These are phyloP conservation scores for Biancaea sappan DNA, from an alignment of 306 rosid species.

Conservation along the genomic window DNA sequence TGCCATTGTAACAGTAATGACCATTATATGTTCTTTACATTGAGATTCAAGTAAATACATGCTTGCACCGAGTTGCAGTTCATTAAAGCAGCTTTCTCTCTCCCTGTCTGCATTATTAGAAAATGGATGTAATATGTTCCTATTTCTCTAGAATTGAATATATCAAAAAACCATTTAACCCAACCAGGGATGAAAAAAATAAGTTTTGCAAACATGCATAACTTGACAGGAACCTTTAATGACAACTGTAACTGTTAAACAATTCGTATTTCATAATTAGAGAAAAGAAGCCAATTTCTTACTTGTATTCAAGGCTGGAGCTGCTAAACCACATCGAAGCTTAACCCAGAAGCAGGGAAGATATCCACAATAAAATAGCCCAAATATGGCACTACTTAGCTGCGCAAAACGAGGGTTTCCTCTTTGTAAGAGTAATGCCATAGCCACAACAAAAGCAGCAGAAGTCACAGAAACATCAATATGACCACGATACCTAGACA, in stretches of 20 bases:
- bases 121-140: neutral
- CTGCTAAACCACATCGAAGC: conserved; percentile 97
- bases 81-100: neutral
- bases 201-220: neutral
- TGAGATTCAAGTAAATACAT: neutral
- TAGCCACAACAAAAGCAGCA: conserved; percentile 90
- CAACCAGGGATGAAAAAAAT: neutral
- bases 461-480: conserved; percentile 90
- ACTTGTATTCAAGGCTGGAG: conserved; percentile 88
- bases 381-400: conserved; percentile 92
- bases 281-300: conserved; percentile 37
- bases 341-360: conserved; percentile 99
- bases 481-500: conserved; percentile 81
- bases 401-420: conserved; percentile 94
- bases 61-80: neutral
- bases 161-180: neutral
- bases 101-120: neutral
- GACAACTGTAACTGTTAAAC: neutral
- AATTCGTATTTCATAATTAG: neutral
- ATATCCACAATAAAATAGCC: conserved; percentile 92
- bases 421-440: conserved; percentile 79
- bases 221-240: neutral
- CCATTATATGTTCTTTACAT: neutral
- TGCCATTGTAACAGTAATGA: no score
- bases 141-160: neutral